Conservation (phyloP, 495 filamentous ascomycete species). For the Aspergillus nidulans region DNA sequence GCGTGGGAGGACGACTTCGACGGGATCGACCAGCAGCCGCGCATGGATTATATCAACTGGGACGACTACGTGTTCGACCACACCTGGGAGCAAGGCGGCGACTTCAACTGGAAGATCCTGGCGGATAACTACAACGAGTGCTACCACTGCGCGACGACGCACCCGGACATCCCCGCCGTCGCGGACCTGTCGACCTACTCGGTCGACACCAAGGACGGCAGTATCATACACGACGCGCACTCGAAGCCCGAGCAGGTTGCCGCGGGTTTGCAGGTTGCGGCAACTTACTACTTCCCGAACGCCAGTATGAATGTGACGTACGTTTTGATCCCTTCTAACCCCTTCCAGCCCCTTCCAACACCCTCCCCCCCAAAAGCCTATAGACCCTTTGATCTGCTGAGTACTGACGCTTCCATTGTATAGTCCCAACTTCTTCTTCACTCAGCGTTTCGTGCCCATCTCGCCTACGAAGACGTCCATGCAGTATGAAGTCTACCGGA, state of each 20-base stretch:
- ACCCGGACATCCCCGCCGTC: conserved; percentile 41
- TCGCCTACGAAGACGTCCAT: conserved; percentile 31
- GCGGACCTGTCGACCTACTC: conserved; percentile 40
- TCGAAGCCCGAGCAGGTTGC: conserved; percentile 33
- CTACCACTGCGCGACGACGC: conserved; percentile 48
- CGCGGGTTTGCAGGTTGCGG: conserved; percentile 26
- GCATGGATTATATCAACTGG: conserved; percentile 36
- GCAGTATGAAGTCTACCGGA: conserved; percentile 47
- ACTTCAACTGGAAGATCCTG: conserved; percentile 51
- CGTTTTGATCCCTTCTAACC: conserved; percentile 22
- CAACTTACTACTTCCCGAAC: conserved; percentile 46
- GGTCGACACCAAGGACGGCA: conserved; percentile 34
- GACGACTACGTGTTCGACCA: conserved; percentile 48
- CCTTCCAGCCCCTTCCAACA: too few species aligned
- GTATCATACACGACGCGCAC: conserved; percentile 41
- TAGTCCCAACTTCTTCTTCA: conserved; percentile 44
- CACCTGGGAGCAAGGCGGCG: conserved; percentile 39
- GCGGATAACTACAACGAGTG: conserved; percentile 51
- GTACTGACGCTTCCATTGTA: too few species aligned
- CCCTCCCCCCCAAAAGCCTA: too few species aligned
- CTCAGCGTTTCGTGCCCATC: conserved; percentile 43
- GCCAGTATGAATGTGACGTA: conserved; percentile 43
- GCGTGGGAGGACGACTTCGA: conserved; percentile 41
- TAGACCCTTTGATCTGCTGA: too few species aligned
- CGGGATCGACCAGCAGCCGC: conserved; percentile 31